phyloP scores from a whole-genome alignment of 2,329 filamentous ascomycete species.

The Aspergillus tanneri region DNA sequence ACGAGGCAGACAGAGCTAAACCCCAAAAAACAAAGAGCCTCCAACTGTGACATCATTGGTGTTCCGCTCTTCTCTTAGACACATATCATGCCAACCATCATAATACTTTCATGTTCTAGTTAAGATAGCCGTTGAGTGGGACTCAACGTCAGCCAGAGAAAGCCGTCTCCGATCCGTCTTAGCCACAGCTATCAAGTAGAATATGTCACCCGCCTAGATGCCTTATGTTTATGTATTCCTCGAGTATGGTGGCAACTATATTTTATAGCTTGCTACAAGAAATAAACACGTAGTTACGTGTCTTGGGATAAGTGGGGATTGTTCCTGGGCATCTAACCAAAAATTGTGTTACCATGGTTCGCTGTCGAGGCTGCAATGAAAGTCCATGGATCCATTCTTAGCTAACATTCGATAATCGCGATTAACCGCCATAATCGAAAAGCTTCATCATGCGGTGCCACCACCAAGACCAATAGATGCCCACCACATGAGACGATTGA shows the following conservation, averaged over 20 bases:
- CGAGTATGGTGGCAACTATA: not conserved
- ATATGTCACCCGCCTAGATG: not conserved
- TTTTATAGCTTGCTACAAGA: not conserved
- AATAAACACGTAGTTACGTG: not conserved
- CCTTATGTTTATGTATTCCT: not conserved
- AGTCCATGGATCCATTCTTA: not conserved
- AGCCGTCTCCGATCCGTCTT: not conserved
- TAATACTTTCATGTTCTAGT: not conserved
- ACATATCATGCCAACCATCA: not conserved
- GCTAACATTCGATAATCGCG: not conserved
- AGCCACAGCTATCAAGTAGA: not conserved
- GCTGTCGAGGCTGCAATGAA: not conserved
- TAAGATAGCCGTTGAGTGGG: not conserved
- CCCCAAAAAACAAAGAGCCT: not conserved
- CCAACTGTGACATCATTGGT: not conserved
- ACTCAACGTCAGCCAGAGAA: not conserved
- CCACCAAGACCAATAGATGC: too few relatives aligned
- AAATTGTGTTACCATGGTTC: not conserved
- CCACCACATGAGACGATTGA: too few relatives aligned
- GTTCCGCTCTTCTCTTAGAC: not conserved
- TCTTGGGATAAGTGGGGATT: not conserved
- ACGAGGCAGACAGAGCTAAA: not conserved
- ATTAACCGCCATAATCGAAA: not conserved
- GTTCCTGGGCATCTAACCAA: not conserved
- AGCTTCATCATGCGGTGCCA: too few relatives aligned